phyloP scores from a whole-genome alignment of 371 early-diverging fungal species.

The Mortierella sp. region DNA sequence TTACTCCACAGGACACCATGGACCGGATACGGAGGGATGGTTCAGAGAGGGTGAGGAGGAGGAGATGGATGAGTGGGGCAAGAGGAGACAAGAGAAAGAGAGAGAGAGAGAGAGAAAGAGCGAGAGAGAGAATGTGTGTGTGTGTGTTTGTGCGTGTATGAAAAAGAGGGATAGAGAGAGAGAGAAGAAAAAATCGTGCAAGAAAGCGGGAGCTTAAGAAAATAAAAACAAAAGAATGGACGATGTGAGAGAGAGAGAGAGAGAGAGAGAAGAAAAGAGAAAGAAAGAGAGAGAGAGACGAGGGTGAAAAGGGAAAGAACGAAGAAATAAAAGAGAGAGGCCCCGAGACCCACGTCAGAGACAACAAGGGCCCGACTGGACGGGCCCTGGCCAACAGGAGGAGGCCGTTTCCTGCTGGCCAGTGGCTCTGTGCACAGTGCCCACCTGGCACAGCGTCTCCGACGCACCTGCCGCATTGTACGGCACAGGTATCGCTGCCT shows the following conservation, averaged over 20 bases:
- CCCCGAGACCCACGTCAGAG: not conserved
- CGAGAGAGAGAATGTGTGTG: not conserved
- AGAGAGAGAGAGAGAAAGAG: not conserved
- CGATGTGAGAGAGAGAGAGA: not conserved
- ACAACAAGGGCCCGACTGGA: not conserved
- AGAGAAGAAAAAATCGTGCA: constrained; percentile 1
- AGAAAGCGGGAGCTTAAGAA: not conserved
- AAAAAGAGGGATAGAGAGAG: not conserved
- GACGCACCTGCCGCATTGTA: too few species aligned
- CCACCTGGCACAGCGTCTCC: too few species aligned
- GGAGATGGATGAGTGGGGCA: not conserved
- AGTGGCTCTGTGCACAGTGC: too few species aligned
- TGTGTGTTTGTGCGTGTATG: not conserved
- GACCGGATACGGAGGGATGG: not conserved
- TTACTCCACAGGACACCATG: too few species aligned
- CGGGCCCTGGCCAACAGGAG: too few species aligned
- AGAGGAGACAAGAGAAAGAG: not conserved
- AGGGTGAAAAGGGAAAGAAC: constrained; percentile 1
- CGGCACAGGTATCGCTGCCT: too few species aligned
- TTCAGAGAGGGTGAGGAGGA: not conserved
- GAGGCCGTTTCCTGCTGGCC: too few species aligned
- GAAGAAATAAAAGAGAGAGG: constrained; percentile 2
- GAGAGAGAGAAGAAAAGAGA: not conserved
- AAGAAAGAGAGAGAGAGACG: not conserved
- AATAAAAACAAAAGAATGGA: not conserved